Conservation (phyloP, 768 basidiomycete species). For the Termitomyces bulborhizus region DNA sequence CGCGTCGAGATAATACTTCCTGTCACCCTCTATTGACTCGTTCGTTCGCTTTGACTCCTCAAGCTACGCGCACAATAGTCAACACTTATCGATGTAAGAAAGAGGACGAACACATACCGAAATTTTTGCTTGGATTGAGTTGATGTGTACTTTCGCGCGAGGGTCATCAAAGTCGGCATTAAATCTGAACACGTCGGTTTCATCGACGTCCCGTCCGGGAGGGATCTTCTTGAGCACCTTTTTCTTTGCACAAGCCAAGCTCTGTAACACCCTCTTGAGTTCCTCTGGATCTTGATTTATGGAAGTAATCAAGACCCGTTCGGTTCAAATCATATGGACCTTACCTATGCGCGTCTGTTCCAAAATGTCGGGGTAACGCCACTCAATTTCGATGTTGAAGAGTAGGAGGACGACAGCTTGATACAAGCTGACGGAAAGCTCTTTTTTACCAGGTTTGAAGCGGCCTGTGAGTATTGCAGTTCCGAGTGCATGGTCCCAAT, state of each 20-base stretch:
- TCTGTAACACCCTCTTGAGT: conserved; percentile 82
- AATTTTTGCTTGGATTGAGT: conserved; percentile 92
- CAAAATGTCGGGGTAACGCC: conserved; percentile 63
- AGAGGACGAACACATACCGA: conserved; percentile 46
- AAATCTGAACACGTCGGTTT: conserved; percentile 72
- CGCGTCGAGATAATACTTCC: conserved; percentile 82
- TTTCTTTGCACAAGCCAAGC: conserved; percentile 87
- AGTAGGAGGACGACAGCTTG: conserved; percentile 83
- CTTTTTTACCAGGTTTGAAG: conserved; percentile 70
- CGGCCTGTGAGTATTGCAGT: conserved; percentile 69
- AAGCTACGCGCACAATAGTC: conserved; percentile 34
- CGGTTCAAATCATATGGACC: conserved; percentile 17
- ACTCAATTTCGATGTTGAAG: conserved; percentile 66
- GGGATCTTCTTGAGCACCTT: conserved; percentile 82
- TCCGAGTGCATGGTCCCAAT: conserved; percentile 85
- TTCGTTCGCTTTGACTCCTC: conserved; percentile 86
- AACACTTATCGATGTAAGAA: background rate
- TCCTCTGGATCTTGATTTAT: conserved; percentile 54
- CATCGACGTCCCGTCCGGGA: conserved; percentile 67
- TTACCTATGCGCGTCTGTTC: conserved; percentile 67
- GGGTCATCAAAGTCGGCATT: conserved; percentile 81
- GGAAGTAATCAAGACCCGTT: conserved; percentile 16
- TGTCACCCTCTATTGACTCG: conserved; percentile 78
- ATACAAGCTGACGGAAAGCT: conserved; percentile 85
- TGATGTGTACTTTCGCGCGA: conserved; percentile 80